Percentiles rank a stretch among this genome's conserved stretches.
phyloP scores from a whole-genome alignment of 768 basidiomycete species.

The Hericium erinaceus region DNA sequence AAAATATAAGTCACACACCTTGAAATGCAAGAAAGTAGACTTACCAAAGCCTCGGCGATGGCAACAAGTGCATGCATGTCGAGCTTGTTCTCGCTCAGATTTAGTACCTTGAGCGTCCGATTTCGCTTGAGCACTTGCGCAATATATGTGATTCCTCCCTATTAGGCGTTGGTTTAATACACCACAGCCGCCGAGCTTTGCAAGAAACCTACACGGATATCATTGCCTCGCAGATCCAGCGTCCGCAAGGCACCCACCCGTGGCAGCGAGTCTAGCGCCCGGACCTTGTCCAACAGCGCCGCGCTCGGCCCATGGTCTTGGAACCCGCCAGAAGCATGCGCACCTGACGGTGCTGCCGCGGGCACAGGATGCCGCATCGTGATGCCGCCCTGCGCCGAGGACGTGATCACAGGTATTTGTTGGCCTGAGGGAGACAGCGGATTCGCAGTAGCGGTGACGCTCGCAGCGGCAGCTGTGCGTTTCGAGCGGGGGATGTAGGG shows the following conservation, averaged over 20 bases:
- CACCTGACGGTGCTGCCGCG: slow-evolving; percentile 7
- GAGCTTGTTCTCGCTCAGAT: slow-evolving; percentile 90
- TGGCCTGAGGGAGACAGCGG: slow-evolving; percentile 34
- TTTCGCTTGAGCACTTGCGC: slow-evolving; percentile 96
- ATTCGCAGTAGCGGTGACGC: slow-evolving; percentile 20
- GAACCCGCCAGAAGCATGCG: slow-evolving; percentile 8
- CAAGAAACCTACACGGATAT: slow-evolving; percentile 61
- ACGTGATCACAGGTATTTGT: slow-evolving; percentile 62
- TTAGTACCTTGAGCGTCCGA: slow-evolving; percentile 87
- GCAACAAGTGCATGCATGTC: slow-evolving; percentile 71
- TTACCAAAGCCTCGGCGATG: slow-evolving; percentile 83
- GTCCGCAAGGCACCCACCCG: slow-evolving; percentile 80
- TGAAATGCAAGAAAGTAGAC: slow-evolving; percentile 18
- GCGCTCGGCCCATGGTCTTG: slow-evolving; percentile 48
- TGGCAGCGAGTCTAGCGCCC: slow-evolving; percentile 82
- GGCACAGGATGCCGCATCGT: slow-evolving; percentile 34
- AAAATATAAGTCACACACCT: not conserved
- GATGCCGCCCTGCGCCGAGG: slow-evolving; percentile 38
- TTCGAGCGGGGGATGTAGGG: slow-evolving; percentile 69
- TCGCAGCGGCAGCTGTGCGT: slow-evolving; percentile 26
- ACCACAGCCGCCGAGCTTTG: not conserved
- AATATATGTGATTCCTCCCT: slow-evolving; percentile 79
- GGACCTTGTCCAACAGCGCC: slow-evolving; percentile 78
- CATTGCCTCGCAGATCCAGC: slow-evolving; percentile 87
- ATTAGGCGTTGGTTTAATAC: not conserved